Evolutionary conservation across 176 grass and related monocot species (phyloP), one percentile per base, ranked within the genome.

Genomic region (Miscanthus lutarioriparius): DNA sequence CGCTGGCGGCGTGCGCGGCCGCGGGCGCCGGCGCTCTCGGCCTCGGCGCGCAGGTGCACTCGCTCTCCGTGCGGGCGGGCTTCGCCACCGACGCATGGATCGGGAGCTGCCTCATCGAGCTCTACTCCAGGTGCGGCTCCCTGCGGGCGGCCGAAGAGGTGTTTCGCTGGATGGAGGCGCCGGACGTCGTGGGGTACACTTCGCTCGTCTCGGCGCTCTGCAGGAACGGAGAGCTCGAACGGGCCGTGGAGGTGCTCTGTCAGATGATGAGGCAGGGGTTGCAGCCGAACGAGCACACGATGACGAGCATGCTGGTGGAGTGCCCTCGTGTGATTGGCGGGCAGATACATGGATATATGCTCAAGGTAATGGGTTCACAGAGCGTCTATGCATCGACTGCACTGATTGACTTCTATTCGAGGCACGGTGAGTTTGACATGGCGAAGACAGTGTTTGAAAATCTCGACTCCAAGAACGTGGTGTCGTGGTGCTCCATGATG

Each of bases 401-500:
- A 11, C 84, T 97, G 65, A 89, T 97, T 2, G 82, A 97, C 70
- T 84, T 92, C 33, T 97, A 94, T 49, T 97, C 90, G 1, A 88
- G 88, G 59, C 77, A 90, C 20, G n/a, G 82, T 3, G 75, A 88
- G 20, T 47, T 58, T n/a, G 72, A 49, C 48, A 35, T 15, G 33
- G 92, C 90, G 17, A 77, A 64, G 59, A 32, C 6, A 1, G 84
- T 97, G 16, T 97, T 97, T 68, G 23, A 89, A 11, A 65, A 48
- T 3, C 69, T 97, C 1, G 63, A 91, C 39, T 75, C 70, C 80
- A 94, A 86, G 86, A 94, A 91, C 70, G 73, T 94, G 48, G 90
- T 94, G 2, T 76, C 82, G 43, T 94, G 95, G 92, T 92, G 90
- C 72, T 94, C 90, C 35, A 91, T 94, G 85, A 94, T 97, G 78